A percentile compares a stretch with the other conserved stretches of the same genome.
Evolutionary conservation across 2,329 filamentous ascomycete genomes (phyloP).

Genomic region (Phoma sp.): DNA sequence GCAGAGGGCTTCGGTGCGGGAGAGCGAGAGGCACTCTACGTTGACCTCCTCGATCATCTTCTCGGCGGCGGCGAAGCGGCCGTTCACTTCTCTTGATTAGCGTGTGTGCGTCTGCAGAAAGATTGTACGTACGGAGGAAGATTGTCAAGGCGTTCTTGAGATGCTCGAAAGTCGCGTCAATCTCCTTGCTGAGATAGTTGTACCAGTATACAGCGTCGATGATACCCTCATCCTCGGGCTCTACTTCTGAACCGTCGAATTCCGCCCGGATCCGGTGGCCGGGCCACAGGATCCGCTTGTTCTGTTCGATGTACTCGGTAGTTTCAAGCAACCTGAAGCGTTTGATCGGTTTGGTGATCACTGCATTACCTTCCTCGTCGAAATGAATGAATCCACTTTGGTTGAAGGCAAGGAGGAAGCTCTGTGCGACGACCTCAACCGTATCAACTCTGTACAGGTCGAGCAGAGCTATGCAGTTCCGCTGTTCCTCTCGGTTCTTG

Average conservation of each 20-base stretch:
- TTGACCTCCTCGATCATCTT: constrained; percentile 59
- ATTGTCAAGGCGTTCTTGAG: constrained; percentile 79
- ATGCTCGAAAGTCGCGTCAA: constrained; percentile 67
- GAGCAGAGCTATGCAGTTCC: constrained; percentile 75
- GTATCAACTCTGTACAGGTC: constrained; percentile 75
- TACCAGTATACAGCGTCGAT: constrained; percentile 88
- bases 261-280: constrained; percentile 71
- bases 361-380: constrained; percentile 19
- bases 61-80: constrained; percentile 61
- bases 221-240: constrained; percentile 70
- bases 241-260: constrained; percentile 65
- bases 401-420: constrained; percentile 57
- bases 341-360: constrained; percentile 36
- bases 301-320: constrained; percentile 41
- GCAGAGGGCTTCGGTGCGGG: constrained; percentile 51
- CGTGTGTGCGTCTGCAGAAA: constrained; percentile 6
- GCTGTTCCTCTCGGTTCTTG: constrained; percentile 67
- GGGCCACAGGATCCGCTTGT: constrained; percentile 52
- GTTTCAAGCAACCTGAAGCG: constrained; percentile 59
- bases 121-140: constrained; percentile 74
- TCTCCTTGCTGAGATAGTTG: constrained; percentile 68
- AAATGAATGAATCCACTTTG: constrained; percentile 37
- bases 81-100: constrained; percentile 45
- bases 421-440: constrained; percentile 72
- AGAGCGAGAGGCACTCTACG: constrained; percentile 53